These are phyloP conservation scores for Spathaspora sp. DNA, from an alignment of 1,139 yeast species.

Conservation along the genomic window DNA sequence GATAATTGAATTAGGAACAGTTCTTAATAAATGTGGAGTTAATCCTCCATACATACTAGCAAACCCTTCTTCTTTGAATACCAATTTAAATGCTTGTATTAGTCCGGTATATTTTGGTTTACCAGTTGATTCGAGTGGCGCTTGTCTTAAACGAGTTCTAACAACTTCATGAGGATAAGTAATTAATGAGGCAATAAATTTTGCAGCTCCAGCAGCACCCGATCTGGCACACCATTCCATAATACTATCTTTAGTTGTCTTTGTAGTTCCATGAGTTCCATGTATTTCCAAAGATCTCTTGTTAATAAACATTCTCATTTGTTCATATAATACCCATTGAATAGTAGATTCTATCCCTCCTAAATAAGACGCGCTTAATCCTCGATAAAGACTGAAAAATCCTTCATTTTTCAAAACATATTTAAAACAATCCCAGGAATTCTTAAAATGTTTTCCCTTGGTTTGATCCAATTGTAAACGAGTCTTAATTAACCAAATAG, in stretches of 20 bases:
- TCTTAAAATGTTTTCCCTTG: conserved; percentile 64
- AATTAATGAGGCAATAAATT: conserved; percentile 84
- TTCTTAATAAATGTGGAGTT: conserved; percentile 93
- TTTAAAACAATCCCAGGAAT: conserved; percentile 81
- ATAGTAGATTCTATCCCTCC: conserved; percentile 93
- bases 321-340: conserved; percentile 97
- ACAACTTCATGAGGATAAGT: conserved; percentile 98
- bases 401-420: conserved; percentile 80
- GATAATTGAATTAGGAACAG: conserved; percentile 96
- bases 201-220: conserved; percentile 97
- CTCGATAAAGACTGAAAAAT: conserved; percentile 73
- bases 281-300: conserved; percentile 53
- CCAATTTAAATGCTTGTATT: conserved; percentile 78
- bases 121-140: conserved; percentile 75
- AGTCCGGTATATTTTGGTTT: conserved; percentile 86
- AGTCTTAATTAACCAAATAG: conserved; percentile 98
- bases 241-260: conserved; percentile 61
- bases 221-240: conserved; percentile 94
- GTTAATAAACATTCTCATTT: conserved; percentile 75
- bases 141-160: conserved; percentile 92
- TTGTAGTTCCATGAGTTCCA: conserved; percentile 39
- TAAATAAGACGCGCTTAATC: conserved; percentile 88
- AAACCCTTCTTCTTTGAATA: conserved; percentile 88
- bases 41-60: conserved; percentile 95
- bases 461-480: conserved; percentile 85